A percentile compares a stretch with the other conserved stretches of the same genome.
Conservation (phyloP, 176 grass and related monocot species). For the Chloris gayana region DNA sequence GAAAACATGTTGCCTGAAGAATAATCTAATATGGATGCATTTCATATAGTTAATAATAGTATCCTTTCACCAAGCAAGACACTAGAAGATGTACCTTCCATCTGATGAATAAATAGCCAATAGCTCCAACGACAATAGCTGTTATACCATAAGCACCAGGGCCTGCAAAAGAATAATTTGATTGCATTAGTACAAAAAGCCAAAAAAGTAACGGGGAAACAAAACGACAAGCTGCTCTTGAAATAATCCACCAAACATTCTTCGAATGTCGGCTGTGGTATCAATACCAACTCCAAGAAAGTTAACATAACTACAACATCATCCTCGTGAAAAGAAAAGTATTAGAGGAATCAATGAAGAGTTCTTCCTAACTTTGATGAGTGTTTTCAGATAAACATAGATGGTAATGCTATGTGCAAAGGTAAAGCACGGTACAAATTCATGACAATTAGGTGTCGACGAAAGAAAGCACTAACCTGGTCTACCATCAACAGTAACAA, state of each 20-base stretch:
- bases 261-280: background rate
- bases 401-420: background rate
- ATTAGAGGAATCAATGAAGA: background rate
- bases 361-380: background rate
- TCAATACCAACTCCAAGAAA: background rate
- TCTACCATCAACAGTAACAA: constrained; percentile 51
- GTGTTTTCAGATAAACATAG: background rate
- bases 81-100: constrained; percentile 69
- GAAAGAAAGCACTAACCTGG: constrained; percentile 47
- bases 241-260: background rate
- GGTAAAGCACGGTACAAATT: background rate
- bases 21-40: background rate
- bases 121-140: constrained; percentile 70
- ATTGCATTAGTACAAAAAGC: too few relatives aligned
- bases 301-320: background rate
- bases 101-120: constrained; percentile 84
- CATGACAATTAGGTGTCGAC: background rate
- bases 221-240: background rate
- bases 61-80: constrained; percentile 9
- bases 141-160: constrained; percentile 59
- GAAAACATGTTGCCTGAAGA: constrained; percentile 1
- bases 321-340: background rate
- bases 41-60: background rate
- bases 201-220: background rate
- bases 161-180: too few relatives aligned